Percentiles rank a stretch among this genome's conserved stretches.
phyloP scores from a whole-genome alignment of 345 rosid genomes.

The Luvunga scandens region DNA sequence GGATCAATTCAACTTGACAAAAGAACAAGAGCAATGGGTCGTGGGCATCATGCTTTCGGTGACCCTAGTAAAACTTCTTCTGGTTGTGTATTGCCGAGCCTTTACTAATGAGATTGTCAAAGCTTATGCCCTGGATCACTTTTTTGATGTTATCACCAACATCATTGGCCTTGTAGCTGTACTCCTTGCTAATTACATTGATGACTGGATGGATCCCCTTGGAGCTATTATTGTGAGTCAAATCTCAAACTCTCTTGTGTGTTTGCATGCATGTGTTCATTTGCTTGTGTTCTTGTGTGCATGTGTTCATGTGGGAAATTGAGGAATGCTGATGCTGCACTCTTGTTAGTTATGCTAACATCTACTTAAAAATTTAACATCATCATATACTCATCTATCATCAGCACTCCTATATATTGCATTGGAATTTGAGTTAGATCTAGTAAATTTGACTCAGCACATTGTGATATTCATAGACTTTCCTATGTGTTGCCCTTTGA shows the following conservation, averaged over 20 bases:
- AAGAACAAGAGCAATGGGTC: slow-evolving; percentile 82
- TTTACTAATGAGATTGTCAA: slow-evolving; percentile 88
- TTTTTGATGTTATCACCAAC: slow-evolving; percentile 93
- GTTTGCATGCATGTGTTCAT: not conserved
- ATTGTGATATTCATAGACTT: too few relatives aligned
- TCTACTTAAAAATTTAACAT: not conserved
- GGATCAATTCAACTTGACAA: slow-evolving; percentile 55
- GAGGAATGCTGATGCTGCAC: not conserved
- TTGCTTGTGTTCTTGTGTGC: not conserved
- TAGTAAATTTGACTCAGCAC: too few relatives aligned
- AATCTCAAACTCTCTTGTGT: not conserved
- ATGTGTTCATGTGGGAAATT: not conserved
- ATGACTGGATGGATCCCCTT: slow-evolving; percentile 88
- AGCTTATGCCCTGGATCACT: slow-evolving; percentile 98
- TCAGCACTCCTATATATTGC: too few relatives aligned
- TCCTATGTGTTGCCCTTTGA: too few relatives aligned
- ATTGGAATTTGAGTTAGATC: too few relatives aligned
- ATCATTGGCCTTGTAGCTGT: slow-evolving; percentile 91
- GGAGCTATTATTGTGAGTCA: slow-evolving; percentile 93
- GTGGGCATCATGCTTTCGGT: slow-evolving; percentile 96
- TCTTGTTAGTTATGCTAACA: slow-evolving; percentile 3
- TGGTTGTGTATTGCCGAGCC: slow-evolving; percentile 73
- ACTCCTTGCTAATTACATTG: slow-evolving; percentile 80
- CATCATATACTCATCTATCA: not conserved
- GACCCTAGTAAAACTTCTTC: slow-evolving; percentile 71